A percentile compares a stretch with the other conserved stretches of the same genome.
Conservation (phyloP, 2,329 filamentous ascomycete species). For the Lachnellula subtilissima region DNA sequence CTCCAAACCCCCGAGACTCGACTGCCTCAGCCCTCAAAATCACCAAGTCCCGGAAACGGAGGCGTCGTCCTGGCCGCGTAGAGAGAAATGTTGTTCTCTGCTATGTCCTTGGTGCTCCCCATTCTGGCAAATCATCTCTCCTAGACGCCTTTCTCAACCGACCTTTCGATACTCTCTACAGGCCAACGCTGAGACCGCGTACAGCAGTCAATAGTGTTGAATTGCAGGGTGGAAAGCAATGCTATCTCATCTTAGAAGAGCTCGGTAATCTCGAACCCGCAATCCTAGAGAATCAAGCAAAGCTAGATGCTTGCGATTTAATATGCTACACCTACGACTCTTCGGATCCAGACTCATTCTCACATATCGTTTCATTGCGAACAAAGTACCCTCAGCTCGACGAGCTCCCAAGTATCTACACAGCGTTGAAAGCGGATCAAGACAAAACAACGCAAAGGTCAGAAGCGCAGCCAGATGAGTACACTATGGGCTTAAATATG, state of each 20-base stretch:
- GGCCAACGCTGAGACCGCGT: slow-evolving; percentile 90
- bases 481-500: slow-evolving; percentile 82
- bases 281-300: slow-evolving; percentile 84
- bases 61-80: slow-evolving; percentile 75
- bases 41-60: slow-evolving; percentile 84
- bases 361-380: slow-evolving; percentile 79
- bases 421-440: slow-evolving; percentile 88
- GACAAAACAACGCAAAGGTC: slow-evolving; percentile 96
- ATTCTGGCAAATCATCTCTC: slow-evolving; percentile 85
- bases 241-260: slow-evolving; percentile 92
- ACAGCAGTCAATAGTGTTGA: slow-evolving; percentile 96
- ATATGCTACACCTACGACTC: slow-evolving; percentile 97
- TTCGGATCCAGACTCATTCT: slow-evolving; percentile 91
- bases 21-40: slow-evolving; percentile 84
- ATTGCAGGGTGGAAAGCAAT: slow-evolving; percentile 91
- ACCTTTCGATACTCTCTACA: slow-evolving; percentile 77
- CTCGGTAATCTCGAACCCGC: slow-evolving; percentile 93
- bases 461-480: slow-evolving; percentile 86
- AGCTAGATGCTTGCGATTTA: slow-evolving; percentile 88
- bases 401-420: slow-evolving; percentile 85
- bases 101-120: slow-evolving; percentile 81
- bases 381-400: slow-evolving; percentile 77
- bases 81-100: slow-evolving; percentile 93
- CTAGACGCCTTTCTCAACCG: slow-evolving; percentile 88
- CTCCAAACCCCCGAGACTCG: slow-evolving; percentile 67